Conservation (phyloP, 257 asterid species). For the Capsicum baccatum region DNA sequence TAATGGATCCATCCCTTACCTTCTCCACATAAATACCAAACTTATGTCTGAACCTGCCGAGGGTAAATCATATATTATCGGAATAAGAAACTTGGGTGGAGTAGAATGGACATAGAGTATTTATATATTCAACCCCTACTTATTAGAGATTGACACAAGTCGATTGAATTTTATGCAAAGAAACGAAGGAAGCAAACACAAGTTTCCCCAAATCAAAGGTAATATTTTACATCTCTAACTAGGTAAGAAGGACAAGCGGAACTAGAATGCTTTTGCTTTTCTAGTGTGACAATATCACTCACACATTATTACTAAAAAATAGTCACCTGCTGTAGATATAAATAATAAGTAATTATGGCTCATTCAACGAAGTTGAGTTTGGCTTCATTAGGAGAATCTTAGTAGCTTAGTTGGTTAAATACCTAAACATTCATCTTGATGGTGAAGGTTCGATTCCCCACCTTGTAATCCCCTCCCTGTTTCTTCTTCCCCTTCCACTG, state of each 20-base stretch:
- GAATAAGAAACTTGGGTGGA: not conserved
- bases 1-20: not conserved
- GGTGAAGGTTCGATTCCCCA: too few species aligned
- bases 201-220: constrained; percentile 23
- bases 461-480: too few species aligned
- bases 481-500: too few species aligned
- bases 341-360: not conserved
- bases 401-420: too few species aligned
- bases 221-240: constrained; percentile 10
- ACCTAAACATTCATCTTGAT: too few species aligned
- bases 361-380: not conserved
- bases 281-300: constrained; percentile 11
- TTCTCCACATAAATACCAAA: not conserved
- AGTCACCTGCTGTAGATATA: not conserved
- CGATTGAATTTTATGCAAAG: constrained; percentile 3
- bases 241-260: not conserved
- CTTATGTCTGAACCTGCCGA: not conserved
- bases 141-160: not conserved
- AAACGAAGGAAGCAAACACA: constrained; percentile 24
- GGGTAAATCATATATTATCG: not conserved
- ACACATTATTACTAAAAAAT: too few species aligned
- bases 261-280: not conserved
- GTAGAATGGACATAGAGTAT: not conserved
- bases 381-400: too few species aligned
- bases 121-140: not conserved